Evolutionary conservation across 2,329 filamentous ascomycete species (phyloP), one percentile per base, ranked within the genome.

Genomic region (Diplodia corticola): DNA sequence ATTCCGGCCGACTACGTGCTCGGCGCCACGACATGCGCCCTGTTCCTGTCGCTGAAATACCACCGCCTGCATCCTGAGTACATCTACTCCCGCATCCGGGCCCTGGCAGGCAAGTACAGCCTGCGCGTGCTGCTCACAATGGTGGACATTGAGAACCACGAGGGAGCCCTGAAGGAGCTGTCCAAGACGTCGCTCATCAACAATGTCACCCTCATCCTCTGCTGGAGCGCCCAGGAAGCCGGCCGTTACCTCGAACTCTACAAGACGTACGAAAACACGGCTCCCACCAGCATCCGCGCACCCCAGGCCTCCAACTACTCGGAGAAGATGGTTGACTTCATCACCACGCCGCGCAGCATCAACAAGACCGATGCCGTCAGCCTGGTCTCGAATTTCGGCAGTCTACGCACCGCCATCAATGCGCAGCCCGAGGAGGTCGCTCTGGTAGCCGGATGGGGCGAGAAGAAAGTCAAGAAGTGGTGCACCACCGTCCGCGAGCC

Each of bases 61-160:
- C 95, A 99, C 78, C 92, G 94, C 30, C 85, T 99, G 63, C 95
- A 99, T 75, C 95, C 95, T 0, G 95, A 99, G 79, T 99, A 99
- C 81, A 92, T 99, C 73, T 98, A 98, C 81, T 93, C 90, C 26
- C 90, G 95, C 66, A 96, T 99, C 71, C 89, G 91, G 63, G 88
- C 89, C 57, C 83, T 99, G 4, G 91, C 91, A 61, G 91, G 91
- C 60, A 92, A 91, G 79, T 98, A 96, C 80, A 90, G 89, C 70
- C 85, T 99, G 22, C 91, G 95, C 55, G 85, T 99, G 63, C 81
- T 99, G 30, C 85, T 99, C 57, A 89, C 90, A 22, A 93, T 98
- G 87, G 93, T 98, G 28, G 95, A 99, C 77, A 97, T 99, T 63
- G 88, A 90, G 26, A 97, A 96, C 74, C 95, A 98, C 73, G 92